Evolutionary conservation across 176 grass and related monocot species (phyloP), one percentile per base, ranked within the genome.

Genomic region (Oryza coarctata): DNA sequence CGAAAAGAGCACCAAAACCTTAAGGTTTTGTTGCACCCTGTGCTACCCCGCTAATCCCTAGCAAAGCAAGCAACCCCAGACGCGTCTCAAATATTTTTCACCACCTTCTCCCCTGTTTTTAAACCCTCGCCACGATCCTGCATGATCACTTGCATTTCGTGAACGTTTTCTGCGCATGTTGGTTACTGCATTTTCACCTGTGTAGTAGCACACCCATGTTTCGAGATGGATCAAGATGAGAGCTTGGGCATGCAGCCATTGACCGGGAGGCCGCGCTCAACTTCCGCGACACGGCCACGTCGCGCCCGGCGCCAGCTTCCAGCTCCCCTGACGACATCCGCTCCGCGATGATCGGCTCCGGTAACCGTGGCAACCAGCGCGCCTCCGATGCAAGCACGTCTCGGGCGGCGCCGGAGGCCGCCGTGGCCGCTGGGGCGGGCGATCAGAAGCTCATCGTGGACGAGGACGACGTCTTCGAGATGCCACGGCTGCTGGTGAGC

Each of bases 381-480:
- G 33, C 1, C 25, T 25, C 1, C 62, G 43, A 29, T 22, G 64
- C 58, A 11, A 29, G 39, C 58, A 28, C 70, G 12, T 36, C 29
- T 4, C 65, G 7, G 12, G 10, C 6, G 38, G 6, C 2, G 25
- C 10, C 13, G 32, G 31, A 38, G 33, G 20, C 22, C 40, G 58
- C 70, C 7, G 57, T 1, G 11, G 39, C 50, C 12, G 2, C 20
- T 1, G 57, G 15, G 5, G 27, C 75, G 17, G 82, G 61, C 0
- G 82, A 80, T 8, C 69, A 35, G 0, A 61, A 8, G 17, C 49
- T 30, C 6, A 33, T 89, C 9, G 63, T 97, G 43, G 94, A 97
- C 50, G 94, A 88, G 81, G 91, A 97, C 35, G 89, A 93, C 86
- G 87, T 97, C 0, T 89, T 94, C 43, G 75, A 84, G 83, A 87